phyloP scores from a whole-genome alignment of 352 stramenopile genomes.

The Globisporangium okanoganense region DNA sequence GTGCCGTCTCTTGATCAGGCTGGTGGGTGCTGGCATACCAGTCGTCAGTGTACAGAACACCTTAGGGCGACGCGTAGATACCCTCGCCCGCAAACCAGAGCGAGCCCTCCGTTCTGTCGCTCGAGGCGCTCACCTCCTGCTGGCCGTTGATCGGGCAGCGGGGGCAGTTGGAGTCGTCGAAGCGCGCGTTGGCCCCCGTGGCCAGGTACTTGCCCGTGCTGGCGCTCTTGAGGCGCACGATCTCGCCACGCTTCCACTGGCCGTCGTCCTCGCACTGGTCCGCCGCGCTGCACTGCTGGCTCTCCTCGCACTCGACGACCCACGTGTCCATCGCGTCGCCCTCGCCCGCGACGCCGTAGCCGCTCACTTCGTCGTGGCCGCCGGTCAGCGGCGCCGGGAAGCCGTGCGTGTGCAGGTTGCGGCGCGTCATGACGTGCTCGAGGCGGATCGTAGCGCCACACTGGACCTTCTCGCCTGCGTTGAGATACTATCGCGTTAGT shows the following conservation, averaged over 20 bases:
- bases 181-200: slow-evolving; percentile 46
- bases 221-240: slow-evolving; percentile 64
- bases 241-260: slow-evolving; percentile 69
- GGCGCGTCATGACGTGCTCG: slow-evolving; percentile 69
- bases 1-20: no score
- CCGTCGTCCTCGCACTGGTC: slow-evolving; percentile 70
- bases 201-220: slow-evolving; percentile 47
- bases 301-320: slow-evolving; percentile 74
- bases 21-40: no score
- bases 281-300: slow-evolving; percentile 60
- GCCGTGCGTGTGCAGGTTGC: slow-evolving; percentile 78
- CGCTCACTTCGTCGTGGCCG: slow-evolving; percentile 68
- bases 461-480: slow-evolving; percentile 45
- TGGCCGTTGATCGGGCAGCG: slow-evolving; percentile 83
- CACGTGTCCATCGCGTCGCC: slow-evolving; percentile 68
- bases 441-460: slow-evolving; percentile 67
- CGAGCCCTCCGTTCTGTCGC: slow-evolving; percentile 42
- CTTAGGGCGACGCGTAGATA: slow-evolving; percentile 76
- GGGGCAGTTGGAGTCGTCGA: slow-evolving; percentile 80
- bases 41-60: no score
- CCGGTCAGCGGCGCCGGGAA: slow-evolving; percentile 64
- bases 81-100: slow-evolving; percentile 81
- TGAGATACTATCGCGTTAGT: neutral
- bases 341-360: slow-evolving; percentile 75
- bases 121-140: slow-evolving; percentile 71